Conservation (phyloP, 257 asterid genomes). For the Leptodermis oblonga region DNA sequence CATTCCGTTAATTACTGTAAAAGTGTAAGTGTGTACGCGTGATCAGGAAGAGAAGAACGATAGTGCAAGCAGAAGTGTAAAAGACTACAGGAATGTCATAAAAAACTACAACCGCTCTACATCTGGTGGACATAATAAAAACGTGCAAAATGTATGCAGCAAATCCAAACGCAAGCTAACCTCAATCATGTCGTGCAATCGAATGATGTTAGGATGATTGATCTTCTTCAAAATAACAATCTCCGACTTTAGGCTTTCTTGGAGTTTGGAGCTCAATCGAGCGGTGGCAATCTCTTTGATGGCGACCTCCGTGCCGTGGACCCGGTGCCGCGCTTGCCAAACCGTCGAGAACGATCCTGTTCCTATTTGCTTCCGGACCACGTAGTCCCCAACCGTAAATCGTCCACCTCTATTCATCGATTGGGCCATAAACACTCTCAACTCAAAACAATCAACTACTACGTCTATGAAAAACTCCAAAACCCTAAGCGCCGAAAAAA, state of each 20-base stretch:
- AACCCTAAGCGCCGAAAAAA: conserved; percentile 19
- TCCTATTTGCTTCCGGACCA: conserved; percentile 74
- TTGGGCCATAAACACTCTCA: conserved; percentile 46
- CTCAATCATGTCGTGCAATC: conserved; percentile 95
- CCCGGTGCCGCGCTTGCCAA: conserved; percentile 89
- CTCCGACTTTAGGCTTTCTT: conserved; percentile 80
- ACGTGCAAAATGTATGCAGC: not conserved
- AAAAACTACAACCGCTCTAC: not conserved
- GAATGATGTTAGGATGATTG: conserved; percentile 85
- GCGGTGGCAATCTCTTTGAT: conserved; percentile 72
- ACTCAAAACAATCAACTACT: not conserved
- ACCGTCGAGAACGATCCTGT: conserved; percentile 87
- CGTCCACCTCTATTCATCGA: conserved; percentile 38
- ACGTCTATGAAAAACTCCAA: not conserved
- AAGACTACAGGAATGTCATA: not conserved
- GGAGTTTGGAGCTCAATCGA: conserved; percentile 58
- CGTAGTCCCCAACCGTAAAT: conserved; percentile 69
- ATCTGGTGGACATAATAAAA: not conserved
- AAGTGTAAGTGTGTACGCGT: not conserved
- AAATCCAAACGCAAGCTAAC: conserved; percentile 28
- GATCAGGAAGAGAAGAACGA: not conserved
- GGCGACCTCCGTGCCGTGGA: conserved; percentile 83
- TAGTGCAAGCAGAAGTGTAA: not conserved
- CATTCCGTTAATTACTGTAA: not conserved
- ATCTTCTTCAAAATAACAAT: conserved; percentile 74